A percentile compares a stretch with the other conserved stretches of the same genome.
phyloP scores from a whole-genome alignment of 306 rosid genomes.

The Corylus avellana region DNA sequence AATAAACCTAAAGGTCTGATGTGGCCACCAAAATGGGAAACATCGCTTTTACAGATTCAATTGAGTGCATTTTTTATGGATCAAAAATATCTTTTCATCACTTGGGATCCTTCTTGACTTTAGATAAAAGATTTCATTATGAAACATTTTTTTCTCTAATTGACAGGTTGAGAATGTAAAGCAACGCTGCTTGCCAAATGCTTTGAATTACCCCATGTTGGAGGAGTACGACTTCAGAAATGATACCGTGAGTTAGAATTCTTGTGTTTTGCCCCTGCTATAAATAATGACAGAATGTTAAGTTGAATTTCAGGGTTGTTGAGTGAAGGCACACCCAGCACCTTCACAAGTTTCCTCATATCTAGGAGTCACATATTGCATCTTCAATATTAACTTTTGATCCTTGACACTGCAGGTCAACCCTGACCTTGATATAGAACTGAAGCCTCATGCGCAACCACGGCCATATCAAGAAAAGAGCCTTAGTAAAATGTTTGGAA shows the following conservation, averaged over 20 bases:
- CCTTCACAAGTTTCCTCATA: not conserved
- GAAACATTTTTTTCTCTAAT: slow-evolving; percentile 11
- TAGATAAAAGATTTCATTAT: slow-evolving; percentile 2
- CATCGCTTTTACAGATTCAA: not conserved
- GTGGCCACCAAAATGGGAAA: not conserved
- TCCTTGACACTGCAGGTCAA: slow-evolving; percentile 64
- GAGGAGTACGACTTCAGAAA: slow-evolving; percentile 99
- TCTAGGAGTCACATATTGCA: slow-evolving; percentile 17
- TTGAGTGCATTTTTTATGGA: not conserved
- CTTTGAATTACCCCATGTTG: slow-evolving; percentile 94
- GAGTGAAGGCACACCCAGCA: not conserved
- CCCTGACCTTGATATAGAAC: slow-evolving; percentile 93
- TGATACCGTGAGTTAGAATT: slow-evolving; percentile 72
- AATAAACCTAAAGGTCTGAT: not conserved
- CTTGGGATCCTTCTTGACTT: slow-evolving; percentile 25
- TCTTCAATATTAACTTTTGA: slow-evolving; percentile 10
- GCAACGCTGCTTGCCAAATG: slow-evolving; percentile 93
- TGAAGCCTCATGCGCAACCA: slow-evolving; percentile 97
- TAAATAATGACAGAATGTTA: not conserved
- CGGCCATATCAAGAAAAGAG: slow-evolving; percentile 99
- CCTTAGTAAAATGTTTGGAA: slow-evolving; percentile 98
- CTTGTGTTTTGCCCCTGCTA: slow-evolving; percentile 2
- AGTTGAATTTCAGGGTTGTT: slow-evolving; percentile 15
- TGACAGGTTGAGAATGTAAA: slow-evolving; percentile 94
- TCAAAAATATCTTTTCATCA: not conserved